phyloP scores from a whole-genome alignment of 345 rosid genomes.

The Eucalyptus regnans region DNA sequence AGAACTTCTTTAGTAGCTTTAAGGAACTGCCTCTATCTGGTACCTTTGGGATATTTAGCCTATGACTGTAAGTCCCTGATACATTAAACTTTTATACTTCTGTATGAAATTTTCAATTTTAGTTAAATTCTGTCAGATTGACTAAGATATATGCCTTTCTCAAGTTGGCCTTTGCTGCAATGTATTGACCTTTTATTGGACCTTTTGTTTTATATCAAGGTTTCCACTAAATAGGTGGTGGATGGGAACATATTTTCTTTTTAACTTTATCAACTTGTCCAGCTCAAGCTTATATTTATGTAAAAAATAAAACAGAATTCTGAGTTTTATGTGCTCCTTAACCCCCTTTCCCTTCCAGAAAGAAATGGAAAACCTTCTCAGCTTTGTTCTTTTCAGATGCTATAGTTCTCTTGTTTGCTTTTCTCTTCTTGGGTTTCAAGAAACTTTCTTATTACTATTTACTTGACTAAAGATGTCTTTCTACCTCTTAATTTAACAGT shows the following conservation, averaged over 20 bases:
- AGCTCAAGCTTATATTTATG: background rate
- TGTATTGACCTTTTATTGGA: background rate
- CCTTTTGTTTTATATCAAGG: background rate
- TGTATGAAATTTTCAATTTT: background rate
- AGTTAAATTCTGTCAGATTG: background rate
- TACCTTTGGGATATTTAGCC: slow-evolving; percentile 77
- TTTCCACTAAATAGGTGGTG: background rate
- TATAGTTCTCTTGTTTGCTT: background rate
- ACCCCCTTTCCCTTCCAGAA: background rate
- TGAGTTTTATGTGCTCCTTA: background rate
- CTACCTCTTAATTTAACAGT: background rate
- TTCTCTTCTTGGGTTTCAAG: background rate
- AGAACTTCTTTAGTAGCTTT: slow-evolving; percentile 73
- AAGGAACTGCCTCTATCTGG: slow-evolving; percentile 81
- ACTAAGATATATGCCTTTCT: background rate
- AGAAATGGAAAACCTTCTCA: background rate
- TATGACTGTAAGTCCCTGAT: slow-evolving; percentile 65
- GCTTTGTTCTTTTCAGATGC: background rate
- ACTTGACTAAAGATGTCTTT: background rate
- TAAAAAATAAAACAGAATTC: background rate
- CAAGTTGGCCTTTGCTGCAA: background rate
- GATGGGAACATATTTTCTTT: background rate
- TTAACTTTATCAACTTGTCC: background rate
- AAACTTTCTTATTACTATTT: background rate
- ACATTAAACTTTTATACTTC: background rate